Percentiles rank a stretch among this genome's conserved stretches.
Evolutionary conservation across 2,329 filamentous ascomycete genomes (phyloP).

Genomic region (Fusarium phyllophilum): DNA sequence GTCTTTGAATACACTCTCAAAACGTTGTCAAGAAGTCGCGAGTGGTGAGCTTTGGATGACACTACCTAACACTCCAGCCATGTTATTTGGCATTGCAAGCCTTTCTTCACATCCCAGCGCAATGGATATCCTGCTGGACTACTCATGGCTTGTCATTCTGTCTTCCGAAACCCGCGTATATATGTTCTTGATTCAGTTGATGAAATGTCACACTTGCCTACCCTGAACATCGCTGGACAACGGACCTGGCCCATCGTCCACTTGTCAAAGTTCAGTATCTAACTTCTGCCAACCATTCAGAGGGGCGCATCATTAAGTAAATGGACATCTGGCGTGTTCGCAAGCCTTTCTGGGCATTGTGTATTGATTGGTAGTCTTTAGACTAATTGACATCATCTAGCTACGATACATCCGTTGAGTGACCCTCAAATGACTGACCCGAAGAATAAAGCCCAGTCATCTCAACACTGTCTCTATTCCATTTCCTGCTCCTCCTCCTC

Average conservation of each 20-base stretch:
- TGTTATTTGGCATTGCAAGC: rapidly evolving
- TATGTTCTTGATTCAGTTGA: not conserved
- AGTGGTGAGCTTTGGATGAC: rapidly evolving
- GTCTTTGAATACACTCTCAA: rapidly evolving
- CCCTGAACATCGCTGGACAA: not conserved
- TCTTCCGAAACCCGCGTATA: rapidly evolving
- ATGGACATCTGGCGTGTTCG: rapidly evolving
- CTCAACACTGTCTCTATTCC: not conserved
- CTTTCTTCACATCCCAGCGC: rapidly evolving
- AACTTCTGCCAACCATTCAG: not conserved
- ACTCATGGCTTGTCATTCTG: not conserved
- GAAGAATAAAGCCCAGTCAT: not conserved
- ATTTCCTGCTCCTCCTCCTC: rapidly evolving
- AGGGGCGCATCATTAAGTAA: rapidly evolving
- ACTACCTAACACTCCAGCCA: not conserved
- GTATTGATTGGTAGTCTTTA: not conserved
- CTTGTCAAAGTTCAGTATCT: not conserved
- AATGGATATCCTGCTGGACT: rapidly evolving
- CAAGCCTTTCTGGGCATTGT: rapidly evolving
- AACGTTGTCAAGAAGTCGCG: rapidly evolving
- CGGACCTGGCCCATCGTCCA: not conserved
- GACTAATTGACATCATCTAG: too few relatives aligned
- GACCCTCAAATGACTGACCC: not conserved
- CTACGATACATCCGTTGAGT: rapidly evolving
- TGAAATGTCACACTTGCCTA: not conserved